Evolutionary conservation across 2,329 filamentous ascomycete genomes (phyloP).

Genomic region (Chaetomium globosum): DNA sequence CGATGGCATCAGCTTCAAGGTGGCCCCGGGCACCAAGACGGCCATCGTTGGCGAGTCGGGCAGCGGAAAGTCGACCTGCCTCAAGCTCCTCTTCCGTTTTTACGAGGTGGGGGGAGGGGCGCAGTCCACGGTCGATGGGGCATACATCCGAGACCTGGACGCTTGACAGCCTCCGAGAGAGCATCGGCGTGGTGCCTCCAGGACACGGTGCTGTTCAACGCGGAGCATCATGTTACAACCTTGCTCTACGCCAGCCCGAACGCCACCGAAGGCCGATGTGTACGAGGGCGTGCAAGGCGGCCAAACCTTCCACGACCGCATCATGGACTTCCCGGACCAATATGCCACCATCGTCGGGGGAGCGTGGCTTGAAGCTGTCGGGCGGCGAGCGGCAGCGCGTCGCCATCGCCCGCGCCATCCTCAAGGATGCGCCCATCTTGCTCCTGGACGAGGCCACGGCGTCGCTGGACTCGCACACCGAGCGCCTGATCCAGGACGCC

Average conservation of each 20-base stretch:
- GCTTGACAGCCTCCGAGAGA: not conserved
- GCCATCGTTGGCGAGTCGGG: conserved; percentile 5
- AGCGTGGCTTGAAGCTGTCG: not conserved
- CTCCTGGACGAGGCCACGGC: not conserved
- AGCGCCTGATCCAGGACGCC: not conserved
- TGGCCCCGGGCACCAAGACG: conserved; percentile 5
- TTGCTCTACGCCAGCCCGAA: not conserved
- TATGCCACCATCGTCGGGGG: not conserved
- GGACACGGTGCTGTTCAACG: conserved; percentile 1
- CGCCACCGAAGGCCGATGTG: not conserved
- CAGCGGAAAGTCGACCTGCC: not conserved
- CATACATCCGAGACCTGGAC: conserved; percentile 6
- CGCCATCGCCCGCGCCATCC: conserved; percentile 1
- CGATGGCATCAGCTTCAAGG: conserved; percentile 4
- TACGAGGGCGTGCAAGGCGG: conserved; percentile 5
- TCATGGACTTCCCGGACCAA: conserved; percentile 4
- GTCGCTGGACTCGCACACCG: conserved; percentile 3
- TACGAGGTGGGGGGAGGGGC: conserved; percentile 2
- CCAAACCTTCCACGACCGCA: conserved; percentile 4
- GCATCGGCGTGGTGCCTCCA: conserved; percentile 5
- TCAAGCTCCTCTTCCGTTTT: not conserved
- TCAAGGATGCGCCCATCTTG: conserved; percentile 4
- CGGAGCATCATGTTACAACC: conserved; percentile 6
- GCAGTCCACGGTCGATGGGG: conserved; percentile 1
- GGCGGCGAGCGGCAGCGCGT: conserved; percentile 3